A percentile compares a stretch with the other conserved stretches of the same genome.
These are phyloP conservation scores for Xylaria sp. DNA, from an alignment of 495 filamentous ascomycete genomes.

Conservation along the genomic window DNA sequence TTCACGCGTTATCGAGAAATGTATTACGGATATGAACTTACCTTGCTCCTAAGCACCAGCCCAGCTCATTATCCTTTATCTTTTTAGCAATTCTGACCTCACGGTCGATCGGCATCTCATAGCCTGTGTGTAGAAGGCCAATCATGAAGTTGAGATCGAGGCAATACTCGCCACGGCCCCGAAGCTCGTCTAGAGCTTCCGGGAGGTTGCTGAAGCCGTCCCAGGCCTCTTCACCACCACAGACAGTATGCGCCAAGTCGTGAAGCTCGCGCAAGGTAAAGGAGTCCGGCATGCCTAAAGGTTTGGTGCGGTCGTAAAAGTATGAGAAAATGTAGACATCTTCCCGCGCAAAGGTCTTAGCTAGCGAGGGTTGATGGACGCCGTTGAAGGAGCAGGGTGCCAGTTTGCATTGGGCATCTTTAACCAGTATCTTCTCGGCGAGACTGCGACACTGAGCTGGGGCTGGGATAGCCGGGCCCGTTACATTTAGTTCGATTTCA, in stretches of 20 bases:
- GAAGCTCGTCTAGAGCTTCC: constrained; percentile 75
- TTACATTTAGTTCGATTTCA: constrained; percentile 77
- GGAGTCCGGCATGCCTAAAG: constrained; percentile 92
- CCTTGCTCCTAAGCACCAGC: constrained; percentile 98
- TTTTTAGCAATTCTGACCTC: constrained; percentile 99
- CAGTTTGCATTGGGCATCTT: constrained; percentile 81
- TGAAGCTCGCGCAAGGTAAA: constrained; percentile 89
- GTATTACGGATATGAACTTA: constrained; percentile 48
- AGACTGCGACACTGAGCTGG: constrained; percentile 88
- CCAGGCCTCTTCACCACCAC: constrained; percentile 79
- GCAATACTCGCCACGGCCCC: constrained; percentile 84
- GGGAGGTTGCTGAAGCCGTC: constrained; percentile 75
- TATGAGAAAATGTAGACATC: constrained; percentile 97
- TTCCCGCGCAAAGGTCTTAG: constrained; percentile 89
- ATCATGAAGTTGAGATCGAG: constrained; percentile 96
- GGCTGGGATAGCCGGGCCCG: constrained; percentile 75
- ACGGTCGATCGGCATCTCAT: constrained; percentile 95
- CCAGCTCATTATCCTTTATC: constrained; percentile 94
- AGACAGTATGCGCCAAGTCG: constrained; percentile 83
- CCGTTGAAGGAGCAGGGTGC: constrained; percentile 97
- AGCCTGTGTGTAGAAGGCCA: constrained; percentile 89
- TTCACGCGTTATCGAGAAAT: not conserved
- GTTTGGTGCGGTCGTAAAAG: constrained; percentile 92
- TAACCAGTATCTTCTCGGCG: constrained; percentile 88
- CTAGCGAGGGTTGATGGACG: constrained; percentile 89